Evolutionary conservation across 2,329 filamentous ascomycete genomes (phyloP).

Genomic region (Biscogniauxia sp.): DNA sequence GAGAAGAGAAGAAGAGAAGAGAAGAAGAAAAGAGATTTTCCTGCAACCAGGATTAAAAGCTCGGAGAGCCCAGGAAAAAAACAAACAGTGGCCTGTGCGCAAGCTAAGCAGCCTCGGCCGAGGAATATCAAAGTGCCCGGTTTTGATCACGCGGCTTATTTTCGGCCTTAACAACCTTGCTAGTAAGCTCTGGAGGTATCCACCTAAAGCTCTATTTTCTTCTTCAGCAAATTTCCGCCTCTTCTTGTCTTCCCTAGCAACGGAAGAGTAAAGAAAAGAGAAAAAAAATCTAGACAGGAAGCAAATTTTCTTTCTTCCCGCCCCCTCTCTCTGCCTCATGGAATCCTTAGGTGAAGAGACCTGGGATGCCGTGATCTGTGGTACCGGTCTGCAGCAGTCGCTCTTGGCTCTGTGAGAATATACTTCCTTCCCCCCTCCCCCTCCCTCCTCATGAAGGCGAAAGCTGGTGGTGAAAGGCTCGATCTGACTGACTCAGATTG

Average conservation of each 20-base stretch:
- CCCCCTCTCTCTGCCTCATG: constrained; percentile 47
- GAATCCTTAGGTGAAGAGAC: constrained; percentile 70
- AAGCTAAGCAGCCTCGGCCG: background rate
- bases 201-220: constrained; percentile 11
- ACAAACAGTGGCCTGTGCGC: background rate
- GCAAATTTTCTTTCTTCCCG: constrained; percentile 14
- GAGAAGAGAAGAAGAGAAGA: constrained; percentile 7
- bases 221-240: constrained; percentile 23
- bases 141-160: background rate
- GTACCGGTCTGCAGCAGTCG: constrained; percentile 76
- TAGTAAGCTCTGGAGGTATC: background rate
- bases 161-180: background rate
- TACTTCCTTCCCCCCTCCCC: constrained; percentile 8
- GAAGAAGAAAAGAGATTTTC: background rate
- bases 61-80: background rate
- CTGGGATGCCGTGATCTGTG: constrained; percentile 79
- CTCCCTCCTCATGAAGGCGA: constrained; percentile 4
- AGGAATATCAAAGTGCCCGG: background rate
- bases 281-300: constrained; percentile 24
- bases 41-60: background rate
- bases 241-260: constrained; percentile 19
- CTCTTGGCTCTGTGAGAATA: constrained; percentile 70
- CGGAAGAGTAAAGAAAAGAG: constrained; percentile 33
- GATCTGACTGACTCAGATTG: constrained; percentile 70
- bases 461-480: constrained; percentile 25